Percentiles rank a stretch among this genome's conserved stretches.
Conservation (phyloP, 1,139 yeast genomes). For the Yamadazyma oceani region DNA sequence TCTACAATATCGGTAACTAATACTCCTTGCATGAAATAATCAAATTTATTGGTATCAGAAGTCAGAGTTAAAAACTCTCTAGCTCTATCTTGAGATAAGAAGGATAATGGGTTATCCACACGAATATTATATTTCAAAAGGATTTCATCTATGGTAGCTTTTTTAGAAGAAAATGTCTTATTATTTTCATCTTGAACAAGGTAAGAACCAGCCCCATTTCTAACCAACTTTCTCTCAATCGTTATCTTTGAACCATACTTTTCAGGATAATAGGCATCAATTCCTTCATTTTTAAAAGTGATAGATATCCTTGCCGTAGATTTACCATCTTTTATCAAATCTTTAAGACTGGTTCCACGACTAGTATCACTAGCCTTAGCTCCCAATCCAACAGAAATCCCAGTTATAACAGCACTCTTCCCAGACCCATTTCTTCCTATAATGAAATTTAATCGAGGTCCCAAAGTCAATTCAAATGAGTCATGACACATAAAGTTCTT, state of each 20-base stretch:
- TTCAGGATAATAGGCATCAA: slow-evolving; percentile 62
- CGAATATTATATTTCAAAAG: slow-evolving; percentile 72
- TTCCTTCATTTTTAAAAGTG: slow-evolving; percentile 61
- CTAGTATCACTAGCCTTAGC: slow-evolving; percentile 91
- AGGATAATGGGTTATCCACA: slow-evolving; percentile 89
- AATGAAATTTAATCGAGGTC: slow-evolving; percentile 85
- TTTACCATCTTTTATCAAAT: slow-evolving; percentile 77
- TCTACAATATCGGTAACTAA: slow-evolving; percentile 60
- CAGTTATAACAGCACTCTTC: slow-evolving; percentile 89
- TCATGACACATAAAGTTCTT: slow-evolving; percentile 84
- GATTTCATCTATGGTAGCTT: slow-evolving; percentile 65
- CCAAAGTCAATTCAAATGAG: slow-evolving; percentile 70
- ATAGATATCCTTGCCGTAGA: slow-evolving; percentile 61
- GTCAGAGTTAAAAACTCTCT: slow-evolving; percentile 82
- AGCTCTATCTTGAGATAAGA: slow-evolving; percentile 92
- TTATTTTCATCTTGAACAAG: slow-evolving; percentile 53
- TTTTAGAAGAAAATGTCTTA: slow-evolving; percentile 54
- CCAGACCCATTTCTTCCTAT: slow-evolving; percentile 97
- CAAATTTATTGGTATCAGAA: slow-evolving; percentile 67
- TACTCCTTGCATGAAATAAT: slow-evolving; percentile 78
- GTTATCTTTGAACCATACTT: slow-evolving; percentile 67
- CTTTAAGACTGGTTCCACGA: slow-evolving; percentile 71
- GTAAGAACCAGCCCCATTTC: slow-evolving; percentile 52
- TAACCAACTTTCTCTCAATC: slow-evolving; percentile 66
- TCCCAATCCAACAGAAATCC: slow-evolving; percentile 89